Evolutionary conservation across 768 basidiomycete genomes (phyloP), one percentile per base, ranked within the genome.

Genomic region (Leccinum subgranulosum): DNA sequence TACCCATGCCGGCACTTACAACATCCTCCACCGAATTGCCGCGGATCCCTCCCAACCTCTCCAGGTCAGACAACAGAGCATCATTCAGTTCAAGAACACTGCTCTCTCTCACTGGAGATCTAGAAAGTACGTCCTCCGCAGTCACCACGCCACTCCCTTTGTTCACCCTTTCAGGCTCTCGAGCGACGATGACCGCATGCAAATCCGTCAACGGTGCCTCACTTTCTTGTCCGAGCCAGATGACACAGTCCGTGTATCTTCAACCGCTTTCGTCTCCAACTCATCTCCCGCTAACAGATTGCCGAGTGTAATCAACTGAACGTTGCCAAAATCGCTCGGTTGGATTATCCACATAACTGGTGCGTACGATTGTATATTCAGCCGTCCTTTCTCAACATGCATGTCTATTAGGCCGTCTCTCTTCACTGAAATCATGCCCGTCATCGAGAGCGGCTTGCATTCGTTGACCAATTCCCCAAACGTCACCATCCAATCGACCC

Each of bases 11-110:
- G 92, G 91, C 43, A 83, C 87, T 1, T 88, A 82, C 64, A 84
- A 89, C 65, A 80, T 81, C 19, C 76, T 94, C 49, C 84, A 89
- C 62, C 81, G 86, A 61, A 90, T 93, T 69, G 88, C 90, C 23
- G 77, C 83, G 28, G 80, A 84, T 62, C 75, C 73, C 60, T 71
- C 77, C 2, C 70, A 86, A n/a, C 86, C 89, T 14, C 70, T 88
- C 36, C 75, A 75, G 15, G 81, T 94, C 51, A 84, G 93, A 43
- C 82, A 89, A 63, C 89, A 90, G 69, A 85, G 88, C 25, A 90
- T 92, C 60, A 88, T 95, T 55, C 92, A 93, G 66, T 89, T 94
- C 76, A 95, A 95, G 75, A 95, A 94, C 64, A 79, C 81, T 1
- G 86, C 85, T 3, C 70, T 86, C 4, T 74, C 74, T 50, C 86